Percentiles rank a stretch among this genome's conserved stretches.
Evolutionary conservation across 495 filamentous ascomycete species (phyloP).

Genomic region (Neurospora discreta): DNA sequence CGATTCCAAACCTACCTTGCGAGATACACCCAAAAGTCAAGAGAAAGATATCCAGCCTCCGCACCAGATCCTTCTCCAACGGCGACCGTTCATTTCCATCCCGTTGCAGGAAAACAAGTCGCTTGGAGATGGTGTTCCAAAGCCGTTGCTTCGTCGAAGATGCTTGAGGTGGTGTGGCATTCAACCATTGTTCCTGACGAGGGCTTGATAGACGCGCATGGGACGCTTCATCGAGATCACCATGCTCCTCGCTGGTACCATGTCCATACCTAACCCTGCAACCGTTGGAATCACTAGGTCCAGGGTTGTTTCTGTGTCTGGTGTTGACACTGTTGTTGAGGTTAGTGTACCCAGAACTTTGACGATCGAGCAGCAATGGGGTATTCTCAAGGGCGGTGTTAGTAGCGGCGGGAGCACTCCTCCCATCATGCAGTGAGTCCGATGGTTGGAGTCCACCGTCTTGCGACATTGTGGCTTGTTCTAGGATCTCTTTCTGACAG

Average conservation of each 20-base stretch:
- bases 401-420: background rate
- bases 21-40: slow-evolving; percentile 33
- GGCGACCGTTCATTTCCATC: slow-evolving; percentile 4
- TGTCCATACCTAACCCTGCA: background rate
- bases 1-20: slow-evolving; percentile 15
- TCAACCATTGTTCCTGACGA: background rate
- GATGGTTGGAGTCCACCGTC: background rate
- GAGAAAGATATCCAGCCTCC: slow-evolving; percentile 28
- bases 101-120: background rate
- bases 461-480: background rate
- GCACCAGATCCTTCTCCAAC: slow-evolving; percentile 27
- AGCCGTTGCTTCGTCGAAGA: background rate
- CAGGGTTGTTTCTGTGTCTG: background rate
- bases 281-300: background rate
- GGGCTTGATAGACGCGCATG: background rate
- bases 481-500: background rate
- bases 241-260: background rate
- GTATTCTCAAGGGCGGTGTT: background rate
- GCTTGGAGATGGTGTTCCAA: background rate
- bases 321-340: background rate
- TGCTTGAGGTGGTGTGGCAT: background rate
- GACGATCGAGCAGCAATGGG: background rate
- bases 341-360: background rate
- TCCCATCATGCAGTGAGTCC: background rate
- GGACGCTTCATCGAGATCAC: background rate